Percentiles rank a stretch among this genome's conserved stretches.
Evolutionary conservation across 108 stramenopile species (phyloP).

Genomic region (Cyclotella sp.): DNA sequence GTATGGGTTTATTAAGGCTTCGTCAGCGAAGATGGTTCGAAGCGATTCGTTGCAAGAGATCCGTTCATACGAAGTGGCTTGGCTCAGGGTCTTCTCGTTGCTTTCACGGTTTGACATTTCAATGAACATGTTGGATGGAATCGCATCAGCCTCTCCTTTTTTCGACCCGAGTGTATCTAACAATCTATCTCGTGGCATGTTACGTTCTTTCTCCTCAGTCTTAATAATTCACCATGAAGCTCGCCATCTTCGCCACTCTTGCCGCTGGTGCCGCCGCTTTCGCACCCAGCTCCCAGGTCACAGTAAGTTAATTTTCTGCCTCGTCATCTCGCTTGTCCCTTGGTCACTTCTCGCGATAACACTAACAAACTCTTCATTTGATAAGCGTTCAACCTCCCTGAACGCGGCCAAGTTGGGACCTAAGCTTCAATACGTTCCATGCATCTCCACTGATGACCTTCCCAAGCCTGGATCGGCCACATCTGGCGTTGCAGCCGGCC

Average conservation of each 20-base stretch:
- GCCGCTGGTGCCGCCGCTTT: slow-evolving; percentile 52
- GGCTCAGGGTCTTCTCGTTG: too few species aligned
- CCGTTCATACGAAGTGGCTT: too few species aligned
- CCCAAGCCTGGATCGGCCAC: slow-evolving; percentile 89
- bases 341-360: not conserved
- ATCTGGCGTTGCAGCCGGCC: slow-evolving; percentile 92
- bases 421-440: slow-evolving; percentile 85
- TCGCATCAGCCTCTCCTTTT: too few species aligned
- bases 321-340: not conserved
- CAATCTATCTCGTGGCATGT: not conserved
- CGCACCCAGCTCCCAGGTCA: slow-evolving; percentile 44
- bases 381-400: slow-evolving; percentile 66
- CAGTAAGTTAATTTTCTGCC: slow-evolving; percentile 26
- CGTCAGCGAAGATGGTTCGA: too few species aligned
- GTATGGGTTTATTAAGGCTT: too few species aligned
- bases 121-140: too few species aligned
- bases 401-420: slow-evolving; percentile 49
- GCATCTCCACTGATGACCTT: slow-evolving; percentile 86
- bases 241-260: slow-evolving; percentile 48
- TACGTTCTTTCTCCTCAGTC: not conserved
- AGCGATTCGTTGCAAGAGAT: too few species aligned
- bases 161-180: not conserved
- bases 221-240: slow-evolving; percentile 48
- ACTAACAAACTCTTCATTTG: not conserved
- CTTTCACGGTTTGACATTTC: too few species aligned